These are phyloP conservation scores for Coniochaeta sp. DNA, from an alignment of 2,329 filamentous ascomycete species.

Conservation along the genomic window DNA sequence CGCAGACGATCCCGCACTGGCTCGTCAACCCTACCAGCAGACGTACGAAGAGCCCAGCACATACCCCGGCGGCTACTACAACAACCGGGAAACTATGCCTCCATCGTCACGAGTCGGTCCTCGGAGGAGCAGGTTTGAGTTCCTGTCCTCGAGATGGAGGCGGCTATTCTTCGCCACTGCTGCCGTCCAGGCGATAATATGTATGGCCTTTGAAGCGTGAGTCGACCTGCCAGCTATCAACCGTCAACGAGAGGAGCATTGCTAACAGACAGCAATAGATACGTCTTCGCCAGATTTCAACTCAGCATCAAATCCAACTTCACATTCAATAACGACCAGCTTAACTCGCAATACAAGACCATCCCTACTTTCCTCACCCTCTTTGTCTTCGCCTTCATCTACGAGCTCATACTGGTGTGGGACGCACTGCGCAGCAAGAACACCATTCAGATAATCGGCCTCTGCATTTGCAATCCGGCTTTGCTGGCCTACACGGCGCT, in stretches of 20 bases:
- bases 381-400: constrained; percentile 96
- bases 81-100: constrained; percentile 23
- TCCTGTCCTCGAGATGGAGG: constrained; percentile 80
- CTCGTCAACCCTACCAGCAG: constrained; percentile 16
- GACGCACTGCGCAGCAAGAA: constrained; percentile 93
- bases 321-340: constrained; percentile 29
- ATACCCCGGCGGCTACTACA: constrained; percentile 18
- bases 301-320: constrained; percentile 37
- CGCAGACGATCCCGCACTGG: constrained; percentile 26
- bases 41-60: constrained; percentile 22
- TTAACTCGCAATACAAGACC: constrained; percentile 55
- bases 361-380: constrained; percentile 94
- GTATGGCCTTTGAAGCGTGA: constrained; percentile 80
- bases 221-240: constrained; percentile 24
- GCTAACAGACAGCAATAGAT: constrained; percentile 42
- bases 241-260: not conserved
- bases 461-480: constrained; percentile 87
- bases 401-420: constrained; percentile 83
- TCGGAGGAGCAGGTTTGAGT: constrained; percentile 54
- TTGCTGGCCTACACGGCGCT: constrained; percentile 89
- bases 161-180: constrained; percentile 75
- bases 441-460: constrained; percentile 94
- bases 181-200: constrained; percentile 68
- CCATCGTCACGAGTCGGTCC: constrained; percentile 23
- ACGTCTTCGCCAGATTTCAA: constrained; percentile 86